Percentiles rank a stretch among this genome's conserved stretches.
phyloP scores from a whole-genome alignment of 148 eudicot genomes.

The Amaranthus cruentus region DNA sequence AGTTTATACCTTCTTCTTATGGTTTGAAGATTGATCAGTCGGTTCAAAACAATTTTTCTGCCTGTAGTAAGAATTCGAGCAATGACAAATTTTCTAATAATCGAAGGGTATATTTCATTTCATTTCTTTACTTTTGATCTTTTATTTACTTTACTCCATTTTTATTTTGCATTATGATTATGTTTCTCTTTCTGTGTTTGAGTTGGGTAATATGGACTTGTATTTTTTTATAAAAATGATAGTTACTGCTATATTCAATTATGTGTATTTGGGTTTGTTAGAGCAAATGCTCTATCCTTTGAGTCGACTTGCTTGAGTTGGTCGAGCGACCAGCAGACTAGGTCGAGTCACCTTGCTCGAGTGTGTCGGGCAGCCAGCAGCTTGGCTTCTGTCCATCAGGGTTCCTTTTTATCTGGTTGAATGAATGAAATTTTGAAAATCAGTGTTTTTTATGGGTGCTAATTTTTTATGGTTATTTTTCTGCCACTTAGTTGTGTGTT shows the following conservation, averaged over 20 bases:
- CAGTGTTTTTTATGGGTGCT: too few species aligned
- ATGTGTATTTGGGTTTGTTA: too few species aligned
- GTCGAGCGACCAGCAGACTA: too few species aligned
- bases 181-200: too few species aligned
- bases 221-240: background rate
- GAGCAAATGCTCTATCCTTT: too few species aligned
- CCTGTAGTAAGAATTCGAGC: conserved; percentile 32
- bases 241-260: background rate
- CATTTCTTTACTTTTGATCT: background rate
- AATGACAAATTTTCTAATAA: conserved; percentile 41
- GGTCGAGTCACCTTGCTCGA: too few species aligned
- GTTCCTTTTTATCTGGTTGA: background rate
- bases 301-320: too few species aligned
- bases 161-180: conserved; percentile 20
- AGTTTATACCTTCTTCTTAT: conserved; percentile 67
- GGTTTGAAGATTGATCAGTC: conserved; percentile 37
- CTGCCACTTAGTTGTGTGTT: background rate
- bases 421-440: background rate
- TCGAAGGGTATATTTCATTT: conserved; percentile 58
- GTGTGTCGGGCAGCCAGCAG: too few species aligned
- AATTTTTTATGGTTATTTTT: background rate
- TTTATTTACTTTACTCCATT: background rate
- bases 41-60: conserved; percentile 27
- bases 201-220: background rate
- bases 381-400: background rate